Conservation (phyloP, 208 protist species). For the Trypanosoma caninum region DNA sequence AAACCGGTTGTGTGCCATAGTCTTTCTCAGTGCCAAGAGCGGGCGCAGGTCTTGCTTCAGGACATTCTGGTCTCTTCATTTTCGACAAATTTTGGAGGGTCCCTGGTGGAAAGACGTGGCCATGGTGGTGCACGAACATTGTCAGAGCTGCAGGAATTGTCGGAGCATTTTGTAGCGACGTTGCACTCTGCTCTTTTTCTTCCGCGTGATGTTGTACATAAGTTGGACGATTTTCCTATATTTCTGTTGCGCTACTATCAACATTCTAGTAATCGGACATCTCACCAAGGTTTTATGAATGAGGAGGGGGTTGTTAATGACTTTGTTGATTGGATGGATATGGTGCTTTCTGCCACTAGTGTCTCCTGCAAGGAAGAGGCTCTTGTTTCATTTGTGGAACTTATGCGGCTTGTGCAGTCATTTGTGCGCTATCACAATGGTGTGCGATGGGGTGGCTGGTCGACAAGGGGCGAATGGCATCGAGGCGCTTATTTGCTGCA, state of each 20-base stretch:
- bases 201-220: slow-evolving; percentile 21
- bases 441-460: slow-evolving; percentile 60
- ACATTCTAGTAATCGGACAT: neutral
- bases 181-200: slow-evolving; percentile 11
- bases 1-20: slow-evolving; percentile 4
- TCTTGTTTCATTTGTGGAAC: slow-evolving; percentile 41
- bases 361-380: neutral
- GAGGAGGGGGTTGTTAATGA: slow-evolving; percentile 32
- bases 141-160: slow-evolving; percentile 10
- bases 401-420: slow-evolving; percentile 52
- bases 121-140: slow-evolving; percentile 10
- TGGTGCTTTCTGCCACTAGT: slow-evolving; percentile 6
- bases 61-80: neutral
- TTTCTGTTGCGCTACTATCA: slow-evolving; percentile 19
- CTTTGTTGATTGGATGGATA: slow-evolving; percentile 40
- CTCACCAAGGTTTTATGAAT: slow-evolving; percentile 1
- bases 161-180: slow-evolving; percentile 8
- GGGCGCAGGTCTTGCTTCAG: neutral
- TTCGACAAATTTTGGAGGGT: neutral
- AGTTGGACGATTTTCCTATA: slow-evolving; percentile 23
- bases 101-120: no score
- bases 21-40: slow-evolving; percentile 14
- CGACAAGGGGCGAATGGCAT: slow-evolving; percentile 32
- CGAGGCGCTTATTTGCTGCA: slow-evolving; percentile 50
- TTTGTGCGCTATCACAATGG: slow-evolving; percentile 76